These are phyloP conservation scores for Wickerhamiella occidentalis DNA, from an alignment of 805 yeast genomes.

Conservation along the genomic window DNA sequence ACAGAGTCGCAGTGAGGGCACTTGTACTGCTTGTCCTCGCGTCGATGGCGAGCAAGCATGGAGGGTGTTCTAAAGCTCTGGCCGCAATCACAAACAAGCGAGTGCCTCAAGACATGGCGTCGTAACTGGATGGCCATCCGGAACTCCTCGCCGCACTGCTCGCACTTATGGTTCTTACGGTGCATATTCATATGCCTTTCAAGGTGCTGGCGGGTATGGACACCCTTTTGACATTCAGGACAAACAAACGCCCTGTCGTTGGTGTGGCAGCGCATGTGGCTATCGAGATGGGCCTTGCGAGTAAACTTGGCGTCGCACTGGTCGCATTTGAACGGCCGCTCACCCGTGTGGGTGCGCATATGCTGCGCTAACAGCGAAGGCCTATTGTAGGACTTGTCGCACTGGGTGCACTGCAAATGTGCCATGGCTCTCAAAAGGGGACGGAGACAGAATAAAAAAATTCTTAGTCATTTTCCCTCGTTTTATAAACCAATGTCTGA, in stretches of 20 bases:
- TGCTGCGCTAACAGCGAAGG: constrained; percentile 82
- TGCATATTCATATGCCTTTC: constrained; percentile 77
- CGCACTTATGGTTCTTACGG: constrained; percentile 50
- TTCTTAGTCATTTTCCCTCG: not conserved
- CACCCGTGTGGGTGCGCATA: constrained; percentile 60
- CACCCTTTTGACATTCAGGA: constrained; percentile 67
- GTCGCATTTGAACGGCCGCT: constrained; percentile 61
- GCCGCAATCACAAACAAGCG: constrained; percentile 37
- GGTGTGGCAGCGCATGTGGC: constrained; percentile 58
- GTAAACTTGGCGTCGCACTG: constrained; percentile 55
- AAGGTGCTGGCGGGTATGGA: constrained; percentile 67
- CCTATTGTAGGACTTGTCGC: constrained; percentile 64
- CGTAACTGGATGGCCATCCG: constrained; percentile 64
- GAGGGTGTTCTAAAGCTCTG: constrained; percentile 35
- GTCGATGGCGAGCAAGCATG: constrained; percentile 14
- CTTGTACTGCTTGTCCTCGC: constrained; percentile 17
- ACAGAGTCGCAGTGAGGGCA: constrained; percentile 31
- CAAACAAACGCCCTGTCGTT: constrained; percentile 62
- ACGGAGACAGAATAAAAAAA: not conserved
- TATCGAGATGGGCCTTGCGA: constrained; percentile 66
- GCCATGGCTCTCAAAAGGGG: constrained; percentile 1
- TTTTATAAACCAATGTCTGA: constrained; percentile 28
- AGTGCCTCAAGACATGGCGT: constrained; percentile 46
- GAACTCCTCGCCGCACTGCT: constrained; percentile 54
- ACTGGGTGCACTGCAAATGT: constrained; percentile 50